These are phyloP conservation scores for Rhynchosporium agropyri DNA, from an alignment of 2,329 filamentous ascomycete genomes.

Conservation along the genomic window DNA sequence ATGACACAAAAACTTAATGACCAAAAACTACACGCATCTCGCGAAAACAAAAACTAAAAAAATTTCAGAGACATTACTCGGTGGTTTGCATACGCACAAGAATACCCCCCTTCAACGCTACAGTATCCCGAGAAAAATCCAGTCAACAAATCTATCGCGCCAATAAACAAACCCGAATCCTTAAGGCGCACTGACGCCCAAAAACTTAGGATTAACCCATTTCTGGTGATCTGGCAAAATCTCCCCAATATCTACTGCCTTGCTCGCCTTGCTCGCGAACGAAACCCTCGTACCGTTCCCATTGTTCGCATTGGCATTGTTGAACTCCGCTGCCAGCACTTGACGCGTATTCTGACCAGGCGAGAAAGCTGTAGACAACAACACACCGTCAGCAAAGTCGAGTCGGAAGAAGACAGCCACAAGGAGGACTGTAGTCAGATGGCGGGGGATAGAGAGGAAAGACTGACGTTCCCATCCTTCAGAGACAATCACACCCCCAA, in stretches of 20 bases:
- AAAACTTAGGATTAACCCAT: conserved; percentile 48
- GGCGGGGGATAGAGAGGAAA: conserved; percentile 31
- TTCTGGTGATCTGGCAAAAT: conserved; percentile 47
- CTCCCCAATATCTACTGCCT: conserved; percentile 45
- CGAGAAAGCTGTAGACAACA: not conserved
- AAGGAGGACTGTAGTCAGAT: not conserved
- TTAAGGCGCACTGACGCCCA: conserved; percentile 22
- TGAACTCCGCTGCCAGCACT: conserved; percentile 47
- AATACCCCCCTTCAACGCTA: no score
- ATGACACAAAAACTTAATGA: no score
- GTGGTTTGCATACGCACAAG: no score
- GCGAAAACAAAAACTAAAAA: no score
- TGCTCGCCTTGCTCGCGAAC: conserved; percentile 44
- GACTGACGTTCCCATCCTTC: conserved; percentile 52
- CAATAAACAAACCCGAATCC: not conserved
- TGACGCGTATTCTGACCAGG: conserved; percentile 4
- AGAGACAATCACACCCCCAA: conserved; percentile 53
- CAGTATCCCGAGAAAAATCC: no score
- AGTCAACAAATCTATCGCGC: not conserved
- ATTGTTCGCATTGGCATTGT: conserved; percentile 53
- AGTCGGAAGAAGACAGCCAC: not conserved
- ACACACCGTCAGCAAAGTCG: not conserved
- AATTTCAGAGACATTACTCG: no score
- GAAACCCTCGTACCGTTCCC: conserved; percentile 49
- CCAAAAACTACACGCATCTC: no score